Evolutionary conservation across 352 stramenopile species (phyloP).

Genomic region (Phytophthora agathidicida): DNA sequence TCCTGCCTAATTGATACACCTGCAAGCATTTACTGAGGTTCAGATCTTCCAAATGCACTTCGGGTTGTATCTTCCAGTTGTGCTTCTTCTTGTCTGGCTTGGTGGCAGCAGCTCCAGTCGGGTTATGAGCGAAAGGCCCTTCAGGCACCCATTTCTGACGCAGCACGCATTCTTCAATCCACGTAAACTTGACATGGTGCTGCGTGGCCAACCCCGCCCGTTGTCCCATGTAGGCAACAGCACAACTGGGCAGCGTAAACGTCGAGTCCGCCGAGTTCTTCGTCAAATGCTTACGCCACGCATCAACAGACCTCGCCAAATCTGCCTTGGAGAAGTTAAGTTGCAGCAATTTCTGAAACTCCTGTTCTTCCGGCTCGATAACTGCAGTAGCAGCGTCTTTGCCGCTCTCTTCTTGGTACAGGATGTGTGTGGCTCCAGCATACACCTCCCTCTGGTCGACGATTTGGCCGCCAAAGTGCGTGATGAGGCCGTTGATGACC

Average conservation of each 20-base stretch:
- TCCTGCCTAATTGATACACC: conserved; percentile 51
- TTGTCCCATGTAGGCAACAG: conserved; percentile 64
- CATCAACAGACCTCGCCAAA: conserved; percentile 38
- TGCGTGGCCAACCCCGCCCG: conserved; percentile 54
- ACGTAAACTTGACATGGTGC: conserved; percentile 74
- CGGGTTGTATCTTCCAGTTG: conserved; percentile 59
- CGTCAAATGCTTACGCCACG: conserved; percentile 52
- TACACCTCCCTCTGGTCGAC: conserved; percentile 58
- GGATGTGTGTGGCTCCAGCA: conserved; percentile 68
- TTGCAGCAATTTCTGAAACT: conserved; percentile 51
- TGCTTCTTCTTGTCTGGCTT: conserved; percentile 19
- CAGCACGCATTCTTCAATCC: conserved; percentile 83
- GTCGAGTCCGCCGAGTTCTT: conserved; percentile 20
- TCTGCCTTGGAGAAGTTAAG: conserved; percentile 56
- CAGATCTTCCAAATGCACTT: conserved; percentile 58
- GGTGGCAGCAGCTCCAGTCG: conserved; percentile 8
- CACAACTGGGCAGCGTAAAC: conserved; percentile 60
- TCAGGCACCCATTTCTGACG: conserved; percentile 62
- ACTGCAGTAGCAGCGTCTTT: conserved; percentile 1
- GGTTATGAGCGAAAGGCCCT: conserved; percentile 44
- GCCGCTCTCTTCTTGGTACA: conserved; percentile 61
- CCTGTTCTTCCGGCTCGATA: conserved; percentile 25
- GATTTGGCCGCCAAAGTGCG: conserved; percentile 82
- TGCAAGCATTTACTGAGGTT: conserved; percentile 44
- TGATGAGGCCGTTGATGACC: conserved; percentile 80